Evolutionary conservation across 2,329 filamentous ascomycete species (phyloP).

Genomic region (Colletotrichum chrysophilum): DNA sequence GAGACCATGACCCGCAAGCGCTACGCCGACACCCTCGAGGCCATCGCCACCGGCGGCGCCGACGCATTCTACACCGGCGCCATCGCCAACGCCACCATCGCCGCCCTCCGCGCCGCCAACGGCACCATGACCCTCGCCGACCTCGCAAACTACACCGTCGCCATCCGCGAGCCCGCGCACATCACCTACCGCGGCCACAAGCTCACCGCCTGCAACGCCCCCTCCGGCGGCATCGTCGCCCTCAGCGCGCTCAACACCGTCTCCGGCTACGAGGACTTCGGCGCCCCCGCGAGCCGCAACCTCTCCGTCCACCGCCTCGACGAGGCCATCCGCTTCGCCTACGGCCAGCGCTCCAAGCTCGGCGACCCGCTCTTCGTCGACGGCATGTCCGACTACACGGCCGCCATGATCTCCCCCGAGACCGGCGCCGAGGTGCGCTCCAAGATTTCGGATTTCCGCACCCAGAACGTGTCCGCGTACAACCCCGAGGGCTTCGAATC

Average conservation of each 20-base stretch:
- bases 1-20: constrained; percentile 77
- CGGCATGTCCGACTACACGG: constrained; percentile 64
- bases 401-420: constrained; percentile 67
- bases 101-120: constrained; percentile 64
- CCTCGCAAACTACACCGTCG: constrained; percentile 73
- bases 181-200: constrained; percentile 75
- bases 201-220: constrained; percentile 70
- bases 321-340: constrained; percentile 83
- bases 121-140: constrained; percentile 82
- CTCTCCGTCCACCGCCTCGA: constrained; percentile 80
- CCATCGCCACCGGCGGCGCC: constrained; percentile 68
- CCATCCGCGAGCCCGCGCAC: constrained; percentile 62
- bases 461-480: constrained; percentile 46
- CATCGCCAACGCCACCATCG: constrained; percentile 73
- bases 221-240: constrained; percentile 75
- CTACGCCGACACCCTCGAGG: constrained; percentile 76
- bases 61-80: constrained; percentile 74
- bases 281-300: constrained; percentile 54
- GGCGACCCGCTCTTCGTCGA: constrained; percentile 78
- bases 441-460: constrained; percentile 47
- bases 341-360: constrained; percentile 74
- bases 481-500: constrained; percentile 51
- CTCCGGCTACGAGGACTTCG: constrained; percentile 72
- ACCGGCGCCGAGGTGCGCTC: constrained; percentile 58
- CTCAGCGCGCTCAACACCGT: constrained; percentile 78